Evolutionary conservation across 805 yeast species (phyloP).

Genomic region (Komagataella populi): DNA sequence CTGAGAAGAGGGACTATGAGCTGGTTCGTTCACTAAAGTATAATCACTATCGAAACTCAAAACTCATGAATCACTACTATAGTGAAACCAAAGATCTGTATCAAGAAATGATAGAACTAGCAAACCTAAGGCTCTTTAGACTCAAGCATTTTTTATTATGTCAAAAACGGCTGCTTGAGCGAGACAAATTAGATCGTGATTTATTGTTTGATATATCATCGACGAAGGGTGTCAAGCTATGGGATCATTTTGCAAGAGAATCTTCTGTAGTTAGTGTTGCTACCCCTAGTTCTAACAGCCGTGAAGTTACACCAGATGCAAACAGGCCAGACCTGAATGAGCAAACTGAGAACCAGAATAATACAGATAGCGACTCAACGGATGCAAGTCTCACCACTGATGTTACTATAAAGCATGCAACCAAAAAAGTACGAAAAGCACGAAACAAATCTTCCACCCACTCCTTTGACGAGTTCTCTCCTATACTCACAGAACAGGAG

Average conservation of each 20-base stretch:
- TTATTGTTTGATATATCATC: conserved; percentile 13
- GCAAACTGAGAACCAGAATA: not conserved
- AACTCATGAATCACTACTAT: conserved; percentile 11
- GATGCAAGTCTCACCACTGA: not conserved
- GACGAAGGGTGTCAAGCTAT: conserved; percentile 15
- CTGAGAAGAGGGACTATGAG: conserved; percentile 19
- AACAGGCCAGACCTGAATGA: not conserved
- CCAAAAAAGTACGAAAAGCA: not conserved
- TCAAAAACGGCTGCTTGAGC: conserved; percentile 13
- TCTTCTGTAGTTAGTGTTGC: not conserved
- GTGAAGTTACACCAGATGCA: not conserved
- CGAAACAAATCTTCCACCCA: not conserved
- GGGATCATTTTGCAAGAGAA: conserved; percentile 11
- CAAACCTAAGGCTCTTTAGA: conserved; percentile 16
- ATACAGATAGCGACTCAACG: not conserved
- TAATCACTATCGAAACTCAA: conserved; percentile 13
- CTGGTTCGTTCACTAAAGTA: conserved; percentile 12
- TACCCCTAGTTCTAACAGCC: not conserved
- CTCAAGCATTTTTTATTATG: conserved; percentile 17
- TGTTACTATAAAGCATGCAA: not conserved
- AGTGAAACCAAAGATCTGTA: conserved; percentile 13
- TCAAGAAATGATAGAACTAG: conserved; percentile 12
- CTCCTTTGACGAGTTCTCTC: conserved; percentile 16
- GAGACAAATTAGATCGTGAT: conserved; percentile 11
- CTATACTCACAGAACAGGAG: conserved; percentile 18